Evolutionary conservation across 202 grass and related monocot genomes (phyloP), one percentile per base, ranked within the genome.

Genomic region (Dendrocalamus latiflorus): DNA sequence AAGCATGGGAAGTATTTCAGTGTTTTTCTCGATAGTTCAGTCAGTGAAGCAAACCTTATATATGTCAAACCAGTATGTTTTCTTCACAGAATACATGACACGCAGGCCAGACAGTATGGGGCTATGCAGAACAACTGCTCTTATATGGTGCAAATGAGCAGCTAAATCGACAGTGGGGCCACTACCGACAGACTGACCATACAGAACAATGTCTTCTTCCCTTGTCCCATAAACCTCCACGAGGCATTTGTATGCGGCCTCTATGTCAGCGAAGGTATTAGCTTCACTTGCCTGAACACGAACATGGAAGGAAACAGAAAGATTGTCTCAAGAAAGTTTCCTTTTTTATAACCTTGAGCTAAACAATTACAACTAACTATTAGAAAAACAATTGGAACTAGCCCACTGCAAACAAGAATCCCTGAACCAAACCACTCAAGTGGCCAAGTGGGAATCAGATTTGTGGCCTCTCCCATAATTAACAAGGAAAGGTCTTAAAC

Each of bases 41-140:
- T 36, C 33, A 68, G 51, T 6, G 66, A 90, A 69, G 34, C 76
- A 67, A 66, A 98, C 95, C 95, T 98, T 98, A 66, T 94, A 98
- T 74, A 94, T 94, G 79, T 98, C 95, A 83, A 98, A 98, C 95
- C 90, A 98, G 82, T 91, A 93, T 53, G 92, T 93, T 74, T 76
- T 94, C 79, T 98, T 98, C 84, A 93, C 73, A 42, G 90, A 84
- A 67, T 98, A 98, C 90, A 98, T 90, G 42, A 98, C 95, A 64
- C 90, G 92, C 66, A 98, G 36, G 26, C 95, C 95, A 67, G 92
- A 98, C 11, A 98, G 74, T 73, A 98, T 90, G 45, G 95, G 79
- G 47, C 92, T 93, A 58, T 98, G 95, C 16, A 98, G 57, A 88
- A 98, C 86, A 65, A 98, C 90, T 20, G 88, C 95, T 88, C 92